Evolutionary conservation across 192 early-diverging fungal genomes (phyloP), one percentile per base, ranked within the genome.

Genomic region (Rhizophagus sp.): DNA sequence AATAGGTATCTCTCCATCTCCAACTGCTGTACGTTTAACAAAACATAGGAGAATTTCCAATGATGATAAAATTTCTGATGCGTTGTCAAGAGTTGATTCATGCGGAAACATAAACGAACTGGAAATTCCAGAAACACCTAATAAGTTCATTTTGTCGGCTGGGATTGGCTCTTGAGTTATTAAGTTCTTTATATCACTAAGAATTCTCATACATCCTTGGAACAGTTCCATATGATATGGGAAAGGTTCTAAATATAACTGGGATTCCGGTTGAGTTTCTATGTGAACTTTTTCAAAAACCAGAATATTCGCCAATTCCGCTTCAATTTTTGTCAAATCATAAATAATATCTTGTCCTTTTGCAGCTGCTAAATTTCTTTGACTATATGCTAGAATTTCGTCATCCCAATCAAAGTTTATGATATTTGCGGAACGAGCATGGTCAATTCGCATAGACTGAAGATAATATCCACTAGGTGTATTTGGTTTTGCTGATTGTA

Each of bases 141-240:
- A 68, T 68, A 68, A 8, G 2, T 68, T 17, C 66, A 79, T 52
- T 75, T 79, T 34, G 19, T 50, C 33, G 11, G 33, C 12, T 6
- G 66, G 41, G 61, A 81, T 74, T 44, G 73, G 73, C 34, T 66
- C n/a, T 66, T 81, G 80, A 27, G 73, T 61, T 33, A 81, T 76
- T 24, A 67, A 9, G 70, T 47, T 22, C 36, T 77, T 76, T 4
- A 81, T 63, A 11, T 81, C 75, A 19, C 52, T 30, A 30, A 76
- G n/a, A 49, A 81, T 76, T 17, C 41, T 76, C 73, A 76, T 64
- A 39, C 39, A 69, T 52, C 52, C 36, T 30, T 64, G 71, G n/a
- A 81, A 81, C 30, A 81, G 36, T 68, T 81, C 80, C 73, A 66
- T 76, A 30, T 76, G 80, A 62, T 76, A 81, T n/a, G 62, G 75